Evolutionary conservation across 495 filamentous ascomycete genomes (phyloP).

Genomic region (Hypoxylon crocopeplum): DNA sequence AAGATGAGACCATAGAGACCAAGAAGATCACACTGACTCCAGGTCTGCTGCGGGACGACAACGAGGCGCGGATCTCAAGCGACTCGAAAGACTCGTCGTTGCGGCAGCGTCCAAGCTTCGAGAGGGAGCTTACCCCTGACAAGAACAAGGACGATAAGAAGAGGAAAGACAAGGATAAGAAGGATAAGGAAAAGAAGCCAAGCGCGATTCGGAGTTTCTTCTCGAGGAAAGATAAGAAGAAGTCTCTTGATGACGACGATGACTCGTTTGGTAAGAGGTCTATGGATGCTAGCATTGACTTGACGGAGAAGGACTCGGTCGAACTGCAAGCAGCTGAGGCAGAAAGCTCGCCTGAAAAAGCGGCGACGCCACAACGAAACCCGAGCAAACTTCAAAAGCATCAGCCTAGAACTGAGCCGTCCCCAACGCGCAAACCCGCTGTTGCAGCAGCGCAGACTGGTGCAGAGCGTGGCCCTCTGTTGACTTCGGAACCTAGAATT

Average conservation of each 20-base stretch:
- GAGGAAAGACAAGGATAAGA: conserved; percentile 72
- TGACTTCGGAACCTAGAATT: conserved; percentile 46
- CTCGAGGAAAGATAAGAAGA: conserved; percentile 92
- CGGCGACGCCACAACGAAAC: conserved; percentile 58
- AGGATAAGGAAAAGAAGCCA: conserved; percentile 88
- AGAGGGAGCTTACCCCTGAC: conserved; percentile 58
- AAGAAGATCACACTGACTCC: conserved; percentile 98
- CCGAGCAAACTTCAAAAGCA: conserved; percentile 79
- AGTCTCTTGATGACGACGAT: conserved; percentile 70
- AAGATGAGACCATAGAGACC: conserved; percentile 91
- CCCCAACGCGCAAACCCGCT: conserved; percentile 55
- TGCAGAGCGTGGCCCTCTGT: conserved; percentile 37
- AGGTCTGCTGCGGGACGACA: conserved; percentile 89
- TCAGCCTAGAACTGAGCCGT: conserved; percentile 58
- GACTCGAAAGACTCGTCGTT: conserved; percentile 67
- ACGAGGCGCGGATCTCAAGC: conserved; percentile 60
- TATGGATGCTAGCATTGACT: conserved; percentile 48
- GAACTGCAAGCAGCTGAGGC: conserved; percentile 49
- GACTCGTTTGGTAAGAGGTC: conserved; percentile 71
- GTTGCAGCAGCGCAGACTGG: conserved; percentile 28
- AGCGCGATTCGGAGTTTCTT: conserved; percentile 94
- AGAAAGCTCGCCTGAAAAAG: conserved; percentile 43
- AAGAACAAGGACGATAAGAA: conserved; percentile 62
- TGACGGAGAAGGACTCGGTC: conserved; percentile 50
- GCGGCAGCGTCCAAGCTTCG: conserved; percentile 57